Percentiles rank a stretch among this genome's conserved stretches.
Evolutionary conservation across 176 grass and related monocot genomes (phyloP).

Genomic region (Panicum miliaceum): DNA sequence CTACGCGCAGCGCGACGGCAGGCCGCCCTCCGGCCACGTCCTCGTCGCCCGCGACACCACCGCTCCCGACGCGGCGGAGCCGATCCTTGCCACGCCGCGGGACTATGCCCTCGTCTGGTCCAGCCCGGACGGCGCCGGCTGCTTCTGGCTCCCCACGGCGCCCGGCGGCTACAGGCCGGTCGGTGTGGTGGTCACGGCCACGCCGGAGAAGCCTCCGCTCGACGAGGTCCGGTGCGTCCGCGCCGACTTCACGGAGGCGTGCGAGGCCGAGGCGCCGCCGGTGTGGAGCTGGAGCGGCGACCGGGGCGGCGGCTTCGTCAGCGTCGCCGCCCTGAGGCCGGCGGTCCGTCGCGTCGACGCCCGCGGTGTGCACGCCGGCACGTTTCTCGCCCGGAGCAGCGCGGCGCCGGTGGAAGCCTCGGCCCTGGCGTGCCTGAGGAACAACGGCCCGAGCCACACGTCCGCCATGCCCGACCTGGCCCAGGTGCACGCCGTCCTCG

Average conservation of each 20-base stretch:
- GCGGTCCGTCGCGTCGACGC: conserved; percentile 51
- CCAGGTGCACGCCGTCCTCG: conserved; percentile 58
- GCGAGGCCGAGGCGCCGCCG: conserved; percentile 52
- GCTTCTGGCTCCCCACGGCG: conserved; percentile 73
- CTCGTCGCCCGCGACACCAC: conserved; percentile 52
- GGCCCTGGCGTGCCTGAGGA: conserved; percentile 60
- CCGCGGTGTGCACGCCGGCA: conserved; percentile 60
- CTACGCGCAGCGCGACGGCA: conserved; percentile 77
- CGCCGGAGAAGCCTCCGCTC: conserved; percentile 53
- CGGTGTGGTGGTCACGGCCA: conserved; percentile 55
- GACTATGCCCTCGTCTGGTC: conserved; percentile 77
- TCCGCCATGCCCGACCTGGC: conserved; percentile 57
- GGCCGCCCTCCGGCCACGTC: conserved; percentile 59
- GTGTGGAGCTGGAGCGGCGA: conserved; percentile 49
- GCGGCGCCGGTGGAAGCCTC: neutral
- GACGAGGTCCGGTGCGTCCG: conserved; percentile 67
- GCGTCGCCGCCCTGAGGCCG: conserved; percentile 47
- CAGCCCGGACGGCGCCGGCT: conserved; percentile 59
- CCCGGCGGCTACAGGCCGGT: conserved; percentile 52
- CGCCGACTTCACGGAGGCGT: conserved; percentile 65
- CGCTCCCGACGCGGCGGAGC: neutral
- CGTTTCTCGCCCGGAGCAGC: conserved; percentile 50
- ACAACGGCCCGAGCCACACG: conserved; percentile 46
- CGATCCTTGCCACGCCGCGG: conserved; percentile 41
- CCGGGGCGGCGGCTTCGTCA: conserved; percentile 54